A percentile compares a stretch with the other conserved stretches of the same genome.
phyloP scores from a whole-genome alignment of 768 basidiomycete genomes.

The Ramaria sp. region DNA sequence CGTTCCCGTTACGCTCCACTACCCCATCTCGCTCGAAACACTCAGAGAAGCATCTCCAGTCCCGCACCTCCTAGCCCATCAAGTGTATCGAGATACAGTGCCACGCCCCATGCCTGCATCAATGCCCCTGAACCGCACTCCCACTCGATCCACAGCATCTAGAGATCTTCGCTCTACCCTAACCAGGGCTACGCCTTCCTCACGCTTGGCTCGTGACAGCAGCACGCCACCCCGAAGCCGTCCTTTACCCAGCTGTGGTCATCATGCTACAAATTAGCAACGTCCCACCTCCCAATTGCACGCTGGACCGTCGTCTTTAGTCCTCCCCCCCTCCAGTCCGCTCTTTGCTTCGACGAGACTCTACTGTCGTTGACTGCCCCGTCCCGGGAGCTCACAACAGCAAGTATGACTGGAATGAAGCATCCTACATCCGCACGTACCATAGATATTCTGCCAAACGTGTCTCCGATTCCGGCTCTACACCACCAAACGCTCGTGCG shows the following conservation, averaged over 20 bases:
- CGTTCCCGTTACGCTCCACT: not conserved
- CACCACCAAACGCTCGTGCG: not conserved
- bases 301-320: slow-evolving; percentile 45
- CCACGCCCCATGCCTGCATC: not conserved
- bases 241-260: not conserved
- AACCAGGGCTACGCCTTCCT: not conserved
- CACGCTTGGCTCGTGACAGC: not conserved
- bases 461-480: slow-evolving; percentile 6
- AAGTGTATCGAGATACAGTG: not conserved
- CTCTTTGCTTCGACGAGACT: slow-evolving; percentile 36
- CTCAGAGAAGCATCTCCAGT: not conserved
- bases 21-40: not conserved
- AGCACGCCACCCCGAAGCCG: too few relatives aligned
- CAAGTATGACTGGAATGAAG: not conserved
- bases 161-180: not conserved
- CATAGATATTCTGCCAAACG: not conserved
- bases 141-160: not conserved
- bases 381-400: not conserved
- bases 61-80: not conserved
- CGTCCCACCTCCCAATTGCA: slow-evolving; percentile 32
- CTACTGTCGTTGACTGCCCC: not conserved
- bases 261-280: not conserved
- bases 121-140: not conserved
- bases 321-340: slow-evolving; percentile 42
- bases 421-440: not conserved